Evolutionary conservation across 345 rosid genomes (phyloP).

Genomic region (Orychophragmus violaceus): DNA sequence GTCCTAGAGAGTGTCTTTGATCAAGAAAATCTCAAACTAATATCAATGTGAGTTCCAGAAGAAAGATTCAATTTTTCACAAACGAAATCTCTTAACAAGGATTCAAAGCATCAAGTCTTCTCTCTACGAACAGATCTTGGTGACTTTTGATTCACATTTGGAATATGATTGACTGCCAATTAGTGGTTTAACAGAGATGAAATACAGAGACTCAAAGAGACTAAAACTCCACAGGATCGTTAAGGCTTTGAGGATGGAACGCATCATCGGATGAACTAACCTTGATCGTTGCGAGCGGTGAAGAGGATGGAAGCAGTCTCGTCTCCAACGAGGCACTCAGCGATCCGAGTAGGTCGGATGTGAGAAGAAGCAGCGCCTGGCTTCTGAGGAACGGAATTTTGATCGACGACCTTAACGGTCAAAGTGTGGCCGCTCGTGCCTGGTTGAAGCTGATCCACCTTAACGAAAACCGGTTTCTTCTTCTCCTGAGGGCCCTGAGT

Average conservation of each 20-base stretch:
- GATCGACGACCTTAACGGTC: constrained; percentile 50
- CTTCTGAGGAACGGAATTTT: constrained; percentile 41
- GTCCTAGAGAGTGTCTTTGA: not conserved
- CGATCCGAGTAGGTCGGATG: constrained; percentile 44
- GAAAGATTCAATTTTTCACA: not conserved
- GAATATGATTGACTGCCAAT: too few species aligned
- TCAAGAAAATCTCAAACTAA: not conserved
- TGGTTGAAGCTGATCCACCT: constrained; percentile 57
- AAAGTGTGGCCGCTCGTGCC: constrained; percentile 63
- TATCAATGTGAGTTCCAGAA: not conserved
- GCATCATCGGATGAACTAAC: constrained; percentile 26
- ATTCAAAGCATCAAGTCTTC: not conserved
- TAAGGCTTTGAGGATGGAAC: too few species aligned
- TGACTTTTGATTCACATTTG: too few species aligned
- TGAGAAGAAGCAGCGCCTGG: constrained; percentile 35
- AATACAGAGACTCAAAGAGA: too few species aligned
- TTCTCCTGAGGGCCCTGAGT: constrained; percentile 30
- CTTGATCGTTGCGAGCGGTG: constrained; percentile 76
- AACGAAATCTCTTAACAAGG: not conserved
- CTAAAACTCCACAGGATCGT: not conserved
- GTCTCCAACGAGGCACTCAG: constrained; percentile 69
- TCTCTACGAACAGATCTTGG: not conserved
- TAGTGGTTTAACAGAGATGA: too few species aligned
- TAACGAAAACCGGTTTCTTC: constrained; percentile 60
- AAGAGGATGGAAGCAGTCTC: constrained; percentile 62